Evolutionary conservation across 2,329 filamentous ascomycete genomes (phyloP).

Genomic region (Beauveria medogensis): DNA sequence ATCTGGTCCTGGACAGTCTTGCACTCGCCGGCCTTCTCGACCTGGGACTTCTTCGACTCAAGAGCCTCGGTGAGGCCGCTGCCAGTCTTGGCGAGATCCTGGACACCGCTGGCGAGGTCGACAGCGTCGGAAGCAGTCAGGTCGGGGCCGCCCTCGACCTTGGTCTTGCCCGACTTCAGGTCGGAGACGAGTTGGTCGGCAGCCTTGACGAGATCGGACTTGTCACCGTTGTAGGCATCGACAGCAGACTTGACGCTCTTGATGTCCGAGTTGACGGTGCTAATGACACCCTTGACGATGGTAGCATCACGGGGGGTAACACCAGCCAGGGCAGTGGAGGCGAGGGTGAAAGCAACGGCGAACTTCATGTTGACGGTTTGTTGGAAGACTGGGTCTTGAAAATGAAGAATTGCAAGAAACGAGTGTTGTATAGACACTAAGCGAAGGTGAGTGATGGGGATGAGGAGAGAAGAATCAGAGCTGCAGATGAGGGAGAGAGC

Average conservation of each 20-base stretch:
- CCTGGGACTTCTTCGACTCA: slow-evolving; percentile 17
- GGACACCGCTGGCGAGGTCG: background rate
- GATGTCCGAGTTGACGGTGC: background rate
- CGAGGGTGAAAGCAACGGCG: slow-evolving; percentile 4
- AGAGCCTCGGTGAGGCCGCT: slow-evolving; percentile 30
- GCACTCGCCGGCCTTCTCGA: slow-evolving; percentile 21
- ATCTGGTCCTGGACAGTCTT: slow-evolving; percentile 18
- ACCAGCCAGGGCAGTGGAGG: slow-evolving; percentile 5
- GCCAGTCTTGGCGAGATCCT: background rate
- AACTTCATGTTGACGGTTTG: slow-evolving; percentile 13
- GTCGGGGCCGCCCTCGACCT: background rate
- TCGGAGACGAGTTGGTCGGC: slow-evolving; percentile 8
- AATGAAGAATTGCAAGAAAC: slow-evolving; percentile 5
- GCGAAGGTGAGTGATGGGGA: slow-evolving; percentile 9
- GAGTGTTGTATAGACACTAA: slow-evolving; percentile 11
- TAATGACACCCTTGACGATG: background rate
- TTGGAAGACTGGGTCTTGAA: slow-evolving; percentile 3
- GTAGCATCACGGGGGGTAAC: slow-evolving; percentile 5
- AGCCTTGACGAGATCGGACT: slow-evolving; percentile 10
- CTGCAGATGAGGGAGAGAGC: background rate
- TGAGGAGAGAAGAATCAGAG: background rate
- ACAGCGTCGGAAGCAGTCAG: slow-evolving; percentile 1
- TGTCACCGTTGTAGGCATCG: slow-evolving; percentile 11
- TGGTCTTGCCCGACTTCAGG: slow-evolving; percentile 10
- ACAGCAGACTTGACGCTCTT: slow-evolving; percentile 4